A percentile compares a stretch with the other conserved stretches of the same genome.
phyloP scores from a whole-genome alignment of 1,139 yeast genomes.

The Suhomyces guaymorum region DNA sequence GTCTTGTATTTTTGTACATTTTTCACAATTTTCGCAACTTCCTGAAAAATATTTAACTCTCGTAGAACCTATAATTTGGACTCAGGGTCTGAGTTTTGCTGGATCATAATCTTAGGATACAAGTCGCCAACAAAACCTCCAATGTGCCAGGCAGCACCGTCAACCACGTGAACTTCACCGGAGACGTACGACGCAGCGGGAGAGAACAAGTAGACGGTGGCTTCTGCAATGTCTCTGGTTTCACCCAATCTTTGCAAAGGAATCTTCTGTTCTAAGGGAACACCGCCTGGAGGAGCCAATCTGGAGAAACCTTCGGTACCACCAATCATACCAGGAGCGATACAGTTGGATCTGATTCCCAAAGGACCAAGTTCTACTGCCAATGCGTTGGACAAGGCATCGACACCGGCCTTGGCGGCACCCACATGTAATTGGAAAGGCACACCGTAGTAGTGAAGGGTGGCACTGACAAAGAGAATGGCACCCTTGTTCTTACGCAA shows the following conservation, averaged over 20 bases:
- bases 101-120: slow-evolving; percentile 36
- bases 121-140: slow-evolving; percentile 45
- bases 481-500: slow-evolving; percentile 66
- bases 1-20: no score
- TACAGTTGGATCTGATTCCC: slow-evolving; percentile 76
- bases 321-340: slow-evolving; percentile 86
- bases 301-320: slow-evolving; percentile 80
- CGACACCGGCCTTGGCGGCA: slow-evolving; percentile 94
- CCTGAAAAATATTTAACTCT: no score
- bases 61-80: slow-evolving; percentile 22
- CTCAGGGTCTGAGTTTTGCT: slow-evolving; percentile 24
- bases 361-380: slow-evolving; percentile 90
- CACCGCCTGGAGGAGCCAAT: slow-evolving; percentile 42
- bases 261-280: slow-evolving; percentile 44
- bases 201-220: slow-evolving; percentile 81
- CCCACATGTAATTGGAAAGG: slow-evolving; percentile 87
- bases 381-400: slow-evolving; percentile 75
- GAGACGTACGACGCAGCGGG: slow-evolving; percentile 77
- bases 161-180: slow-evolving; percentile 80
- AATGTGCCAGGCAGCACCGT: slow-evolving; percentile 89
- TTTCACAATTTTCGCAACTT: background rate
- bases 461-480: slow-evolving; percentile 79
- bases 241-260: slow-evolving; percentile 81
- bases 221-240: slow-evolving; percentile 81
- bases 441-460: slow-evolving; percentile 82